A percentile compares a stretch with the other conserved stretches of the same genome.
phyloP scores from a whole-genome alignment of 352 stramenopile species.

The Blastocystis sp. region DNA sequence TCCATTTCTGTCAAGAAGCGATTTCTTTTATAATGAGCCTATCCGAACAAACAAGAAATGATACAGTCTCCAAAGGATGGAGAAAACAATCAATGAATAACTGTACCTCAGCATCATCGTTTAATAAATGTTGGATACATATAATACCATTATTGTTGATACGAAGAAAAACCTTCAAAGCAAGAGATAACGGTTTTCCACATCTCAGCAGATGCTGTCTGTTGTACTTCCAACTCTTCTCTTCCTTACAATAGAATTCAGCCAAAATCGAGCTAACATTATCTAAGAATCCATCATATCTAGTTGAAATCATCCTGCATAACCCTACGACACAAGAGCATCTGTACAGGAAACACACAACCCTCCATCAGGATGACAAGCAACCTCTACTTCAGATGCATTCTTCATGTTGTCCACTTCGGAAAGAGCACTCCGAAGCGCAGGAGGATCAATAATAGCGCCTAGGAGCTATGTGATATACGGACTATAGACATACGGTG shows the following conservation, averaged over 20 bases:
- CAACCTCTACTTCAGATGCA: constrained; percentile 21
- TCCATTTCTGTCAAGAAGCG: background rate
- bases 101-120: constrained; percentile 32
- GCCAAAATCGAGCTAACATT: constrained; percentile 9
- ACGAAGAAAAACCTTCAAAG: constrained; percentile 28
- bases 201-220: background rate
- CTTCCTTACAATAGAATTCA: constrained; percentile 37
- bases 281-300: constrained; percentile 48
- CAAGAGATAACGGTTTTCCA: constrained; percentile 11
- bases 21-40: background rate
- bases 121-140: constrained; percentile 41
- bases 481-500: background rate
- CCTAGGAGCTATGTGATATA: background rate
- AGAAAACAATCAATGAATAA: constrained; percentile 55
- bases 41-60: constrained; percentile 5
- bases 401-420: constrained; percentile 43
- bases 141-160: constrained; percentile 28
- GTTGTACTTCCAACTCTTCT: constrained; percentile 59
- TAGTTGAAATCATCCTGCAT: background rate
- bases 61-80: constrained; percentile 32
- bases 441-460: background rate
- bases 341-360: constrained; percentile 31
- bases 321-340: background rate
- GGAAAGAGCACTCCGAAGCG: background rate
- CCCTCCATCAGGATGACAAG: constrained; percentile 46